phyloP scores from a whole-genome alignment of 2,329 filamentous ascomycete species.

The Colletotrichum liaoningense region DNA sequence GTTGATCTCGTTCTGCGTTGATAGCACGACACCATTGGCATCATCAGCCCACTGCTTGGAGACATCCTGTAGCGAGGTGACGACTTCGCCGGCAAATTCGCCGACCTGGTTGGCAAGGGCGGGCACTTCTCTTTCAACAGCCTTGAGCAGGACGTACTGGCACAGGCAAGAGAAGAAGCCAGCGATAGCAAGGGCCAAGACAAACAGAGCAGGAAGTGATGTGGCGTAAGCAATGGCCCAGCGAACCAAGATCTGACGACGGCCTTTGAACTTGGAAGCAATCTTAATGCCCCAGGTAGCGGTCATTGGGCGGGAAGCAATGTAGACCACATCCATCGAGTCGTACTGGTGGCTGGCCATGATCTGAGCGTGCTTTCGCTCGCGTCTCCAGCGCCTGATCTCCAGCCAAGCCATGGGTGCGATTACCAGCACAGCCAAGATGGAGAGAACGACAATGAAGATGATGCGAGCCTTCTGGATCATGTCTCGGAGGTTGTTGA shows the following conservation, averaged over 20 bases:
- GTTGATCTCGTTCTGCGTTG: slow-evolving; percentile 84
- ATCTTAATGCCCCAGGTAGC: slow-evolving; percentile 78
- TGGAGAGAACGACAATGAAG: slow-evolving; percentile 79
- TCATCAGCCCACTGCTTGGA: slow-evolving; percentile 81
- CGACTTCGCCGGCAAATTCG: slow-evolving; percentile 82
- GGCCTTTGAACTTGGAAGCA: slow-evolving; percentile 71
- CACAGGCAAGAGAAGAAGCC: slow-evolving; percentile 86
- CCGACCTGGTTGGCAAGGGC: slow-evolving; percentile 80
- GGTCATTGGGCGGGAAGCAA: slow-evolving; percentile 84
- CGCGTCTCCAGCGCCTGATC: slow-evolving; percentile 79
- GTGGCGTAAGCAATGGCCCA: slow-evolving; percentile 93
- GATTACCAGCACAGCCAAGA: slow-evolving; percentile 79
- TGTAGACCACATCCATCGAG: slow-evolving; percentile 88
- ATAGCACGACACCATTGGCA: slow-evolving; percentile 78
- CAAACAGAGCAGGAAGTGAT: slow-evolving; percentile 84
- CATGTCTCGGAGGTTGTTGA: slow-evolving; percentile 75
- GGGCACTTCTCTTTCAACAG: slow-evolving; percentile 81
- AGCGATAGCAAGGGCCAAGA: slow-evolving; percentile 84
- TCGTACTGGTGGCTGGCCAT: slow-evolving; percentile 77
- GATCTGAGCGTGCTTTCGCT: slow-evolving; percentile 76
- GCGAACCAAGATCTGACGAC: slow-evolving; percentile 78
- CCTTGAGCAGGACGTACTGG: slow-evolving; percentile 81
- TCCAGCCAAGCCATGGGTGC: slow-evolving; percentile 85
- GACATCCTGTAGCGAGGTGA: slow-evolving; percentile 76
- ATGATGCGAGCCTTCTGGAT: slow-evolving; percentile 77